Conservation (phyloP, 2,329 filamentous ascomycete species). For the Orbilia oligospora region DNA sequence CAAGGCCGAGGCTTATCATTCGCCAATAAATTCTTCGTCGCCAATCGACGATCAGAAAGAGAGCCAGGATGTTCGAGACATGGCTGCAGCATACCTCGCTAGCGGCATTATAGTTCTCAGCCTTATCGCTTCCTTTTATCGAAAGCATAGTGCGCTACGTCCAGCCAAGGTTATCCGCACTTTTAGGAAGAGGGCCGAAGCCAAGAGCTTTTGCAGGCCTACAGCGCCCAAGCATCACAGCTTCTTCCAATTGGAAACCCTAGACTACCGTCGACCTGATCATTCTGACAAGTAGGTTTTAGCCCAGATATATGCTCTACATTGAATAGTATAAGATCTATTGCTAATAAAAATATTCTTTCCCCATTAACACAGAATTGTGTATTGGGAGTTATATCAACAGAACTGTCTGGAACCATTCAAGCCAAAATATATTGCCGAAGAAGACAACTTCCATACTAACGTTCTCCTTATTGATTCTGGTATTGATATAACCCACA, state of each 20-base stretch:
- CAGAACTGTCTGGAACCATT: neutral
- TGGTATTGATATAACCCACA: neutral
- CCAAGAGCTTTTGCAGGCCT: neutral
- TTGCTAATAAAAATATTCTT: neutral
- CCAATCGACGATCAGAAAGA: neutral
- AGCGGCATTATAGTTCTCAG: neutral
- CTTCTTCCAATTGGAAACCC: neutral
- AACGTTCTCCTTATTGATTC: constrained; percentile 19
- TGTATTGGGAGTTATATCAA: neutral
- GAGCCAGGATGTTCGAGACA: neutral
- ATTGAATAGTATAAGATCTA: neutral
- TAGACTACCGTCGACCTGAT: neutral
- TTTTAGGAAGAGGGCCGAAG: no score
- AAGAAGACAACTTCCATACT: no score
- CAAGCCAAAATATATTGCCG: neutral
- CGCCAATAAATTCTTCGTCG: neutral
- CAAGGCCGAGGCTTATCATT: neutral
- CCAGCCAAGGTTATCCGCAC: neutral
- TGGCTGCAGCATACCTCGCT: neutral
- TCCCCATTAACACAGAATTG: neutral
- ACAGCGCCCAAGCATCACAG: neutral
- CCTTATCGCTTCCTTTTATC: neutral
- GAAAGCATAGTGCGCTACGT: no score
- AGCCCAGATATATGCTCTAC: neutral
- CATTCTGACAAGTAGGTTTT: constrained; percentile 2